phyloP scores from a whole-genome alignment of 2,329 filamentous ascomycete genomes.

The Gaeumannomyces tritici region DNA sequence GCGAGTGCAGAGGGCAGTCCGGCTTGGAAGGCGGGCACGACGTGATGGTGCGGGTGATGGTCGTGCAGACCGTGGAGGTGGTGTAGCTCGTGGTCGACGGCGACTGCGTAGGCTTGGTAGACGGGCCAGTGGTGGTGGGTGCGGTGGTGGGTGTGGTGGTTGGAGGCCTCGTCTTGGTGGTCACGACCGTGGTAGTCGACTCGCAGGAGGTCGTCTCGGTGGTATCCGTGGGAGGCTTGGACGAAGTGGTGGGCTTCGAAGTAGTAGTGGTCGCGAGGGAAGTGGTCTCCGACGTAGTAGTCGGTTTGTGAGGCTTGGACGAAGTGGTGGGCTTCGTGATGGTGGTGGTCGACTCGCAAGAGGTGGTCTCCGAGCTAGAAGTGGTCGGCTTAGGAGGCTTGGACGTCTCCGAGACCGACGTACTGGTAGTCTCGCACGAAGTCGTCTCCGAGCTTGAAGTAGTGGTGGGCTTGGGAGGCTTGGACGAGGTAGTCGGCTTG shows the following conservation, averaged over 20 bases:
- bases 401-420: not conserved
- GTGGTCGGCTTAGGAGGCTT: not conserved
- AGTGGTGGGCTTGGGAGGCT: not conserved
- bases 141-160: not conserved
- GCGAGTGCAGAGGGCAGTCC: not conserved
- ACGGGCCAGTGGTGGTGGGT: not conserved
- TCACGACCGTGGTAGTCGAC: not conserved
- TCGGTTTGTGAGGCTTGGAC: not conserved
- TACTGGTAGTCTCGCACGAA: not conserved
- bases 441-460: not conserved
- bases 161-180: not conserved
- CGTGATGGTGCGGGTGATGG: not conserved
- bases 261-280: not conserved
- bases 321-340: not conserved
- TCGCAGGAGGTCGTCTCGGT: not conserved
- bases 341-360: not conserved
- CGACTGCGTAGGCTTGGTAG: not conserved
- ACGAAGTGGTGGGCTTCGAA: not conserved
- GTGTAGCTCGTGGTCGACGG: not conserved
- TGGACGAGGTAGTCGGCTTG: not conserved
- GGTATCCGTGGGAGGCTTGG: not conserved
- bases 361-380: not conserved
- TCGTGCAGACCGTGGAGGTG: slow-evolving; percentile 2
- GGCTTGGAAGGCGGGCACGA: not conserved
- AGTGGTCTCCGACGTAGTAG: not conserved